These are phyloP conservation scores for Dichotomopilus funicola DNA, from an alignment of 2,329 filamentous ascomycete genomes.

Conservation along the genomic window DNA sequence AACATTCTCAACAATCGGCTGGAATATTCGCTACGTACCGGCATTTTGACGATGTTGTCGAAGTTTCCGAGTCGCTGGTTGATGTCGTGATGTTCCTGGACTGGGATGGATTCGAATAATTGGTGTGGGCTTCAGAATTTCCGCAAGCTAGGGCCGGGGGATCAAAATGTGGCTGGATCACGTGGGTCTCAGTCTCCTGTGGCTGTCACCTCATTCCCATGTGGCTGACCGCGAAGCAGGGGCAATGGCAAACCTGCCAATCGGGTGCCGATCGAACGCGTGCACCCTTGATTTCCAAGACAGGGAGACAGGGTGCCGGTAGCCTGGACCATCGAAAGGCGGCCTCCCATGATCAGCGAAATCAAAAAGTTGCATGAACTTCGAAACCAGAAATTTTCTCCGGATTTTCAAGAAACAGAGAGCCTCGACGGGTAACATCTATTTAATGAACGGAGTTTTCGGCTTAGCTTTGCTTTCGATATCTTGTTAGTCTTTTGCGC, in stretches of 20 bases:
- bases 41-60: conserved; percentile 35
- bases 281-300: conserved; percentile 5
- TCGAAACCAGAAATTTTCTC: conserved; percentile 10
- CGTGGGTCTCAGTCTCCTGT: conserved; percentile 13
- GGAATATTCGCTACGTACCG: conserved; percentile 28
- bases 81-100: conserved; percentile 24
- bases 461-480: not conserved
- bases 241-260: conserved; percentile 5
- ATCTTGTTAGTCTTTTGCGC: not conserved
- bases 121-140: conserved; percentile 27
- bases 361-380: conserved; percentile 12
- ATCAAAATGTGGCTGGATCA: conserved; percentile 22
- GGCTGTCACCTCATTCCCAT: conserved; percentile 7
- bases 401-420: conserved; percentile 3
- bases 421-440: not conserved
- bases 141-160: conserved; percentile 19
- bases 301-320: not conserved
- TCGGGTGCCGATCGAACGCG: conserved; percentile 10
- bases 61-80: conserved; percentile 27
- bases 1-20: not conserved
- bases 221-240: not conserved
- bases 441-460: not conserved
- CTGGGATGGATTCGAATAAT: conserved; percentile 24
- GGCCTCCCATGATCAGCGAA: conserved; percentile 12
- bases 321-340: conserved; percentile 6